Percentiles rank a stretch among this genome's conserved stretches.
These are phyloP conservation scores for Boletales sp. DNA, from an alignment of 768 basidiomycete genomes.

Conservation along the genomic window DNA sequence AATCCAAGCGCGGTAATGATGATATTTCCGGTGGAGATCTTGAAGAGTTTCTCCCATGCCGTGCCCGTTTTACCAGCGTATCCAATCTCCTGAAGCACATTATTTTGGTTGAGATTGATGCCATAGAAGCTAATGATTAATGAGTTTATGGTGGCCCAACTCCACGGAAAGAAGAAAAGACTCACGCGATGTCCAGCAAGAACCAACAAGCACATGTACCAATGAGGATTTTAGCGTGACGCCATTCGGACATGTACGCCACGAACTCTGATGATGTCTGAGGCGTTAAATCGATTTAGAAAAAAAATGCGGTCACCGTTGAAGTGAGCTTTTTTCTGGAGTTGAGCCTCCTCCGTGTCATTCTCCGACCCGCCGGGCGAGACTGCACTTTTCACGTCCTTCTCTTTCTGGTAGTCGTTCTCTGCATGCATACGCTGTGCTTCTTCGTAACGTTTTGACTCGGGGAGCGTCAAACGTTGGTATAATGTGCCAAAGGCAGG, in stretches of 20 bases:
- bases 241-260: conserved; percentile 69
- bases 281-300: neutral
- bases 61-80: conserved; percentile 56
- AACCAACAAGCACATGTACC: conserved; percentile 74
- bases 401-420: conserved; percentile 33
- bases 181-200: conserved; percentile 66
- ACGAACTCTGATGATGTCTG: conserved; percentile 47
- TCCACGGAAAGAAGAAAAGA: neutral
- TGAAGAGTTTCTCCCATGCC: conserved; percentile 64
- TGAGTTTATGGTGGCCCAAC: neutral
- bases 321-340: conserved; percentile 50
- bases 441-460: conserved; percentile 54
- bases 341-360: conserved; percentile 8
- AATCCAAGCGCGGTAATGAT: conserved; percentile 76
- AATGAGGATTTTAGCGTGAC: conserved; percentile 61
- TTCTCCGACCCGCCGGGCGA: neutral
- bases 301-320: conserved; percentile 30
- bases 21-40: conserved; percentile 61
- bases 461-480: conserved; percentile 70
- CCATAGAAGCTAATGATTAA: conserved; percentile 60
- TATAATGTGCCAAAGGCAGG: conserved; percentile 75
- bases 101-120: conserved; percentile 71
- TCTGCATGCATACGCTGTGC: conserved; percentile 33
- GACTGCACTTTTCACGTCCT: conserved; percentile 15
- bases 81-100: conserved; percentile 73